Percentiles rank a stretch among this genome's conserved stretches.
phyloP scores from a whole-genome alignment of 2,329 filamentous ascomycete genomes.

The Blastomyces parvus region DNA sequence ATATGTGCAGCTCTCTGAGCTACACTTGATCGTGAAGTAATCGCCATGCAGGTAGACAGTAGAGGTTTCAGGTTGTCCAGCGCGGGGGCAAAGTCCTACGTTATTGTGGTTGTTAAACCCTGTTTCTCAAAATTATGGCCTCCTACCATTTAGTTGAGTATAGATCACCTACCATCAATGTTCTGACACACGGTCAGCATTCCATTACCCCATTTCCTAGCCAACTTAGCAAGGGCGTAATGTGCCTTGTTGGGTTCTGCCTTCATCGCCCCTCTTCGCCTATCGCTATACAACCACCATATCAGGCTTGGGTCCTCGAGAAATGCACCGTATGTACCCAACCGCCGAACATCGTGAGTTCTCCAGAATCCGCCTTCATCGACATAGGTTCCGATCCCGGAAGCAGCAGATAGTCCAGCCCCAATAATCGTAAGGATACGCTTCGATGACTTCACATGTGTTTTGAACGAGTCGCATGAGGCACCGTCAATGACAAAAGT shows the following conservation, averaged over 20 bases:
- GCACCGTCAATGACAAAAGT: background rate
- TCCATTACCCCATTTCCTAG: background rate
- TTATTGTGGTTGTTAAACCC: background rate
- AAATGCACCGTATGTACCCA: background rate
- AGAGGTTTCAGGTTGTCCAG: slow-evolving; percentile 3
- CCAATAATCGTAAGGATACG: background rate
- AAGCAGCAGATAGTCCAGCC: slow-evolving; percentile 3
- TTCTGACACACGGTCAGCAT: slow-evolving; percentile 9
- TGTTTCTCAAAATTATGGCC: background rate
- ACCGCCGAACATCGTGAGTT: slow-evolving; percentile 2
- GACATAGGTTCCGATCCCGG: slow-evolving; percentile 3
- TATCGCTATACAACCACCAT: slow-evolving; percentile 7
- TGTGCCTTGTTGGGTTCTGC: slow-evolving; percentile 6
- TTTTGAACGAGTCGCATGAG: slow-evolving; percentile 2
- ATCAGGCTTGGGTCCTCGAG: slow-evolving; percentile 1
- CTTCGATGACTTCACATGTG: slow-evolving; percentile 2
- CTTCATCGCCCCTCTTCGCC: slow-evolving; percentile 1
- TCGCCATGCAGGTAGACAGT: slow-evolving; percentile 7
- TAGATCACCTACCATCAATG: slow-evolving; percentile 3
- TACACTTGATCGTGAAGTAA: slow-evolving; percentile 6
- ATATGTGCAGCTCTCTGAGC: slow-evolving; percentile 6
- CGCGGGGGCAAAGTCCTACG: background rate
- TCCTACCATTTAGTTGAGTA: background rate
- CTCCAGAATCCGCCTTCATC: slow-evolving; percentile 1
- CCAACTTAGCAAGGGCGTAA: background rate